Base-by-base conservation (phyloP, 371 early-diverging fungal species). In the Mortierella sp. region DNA sequence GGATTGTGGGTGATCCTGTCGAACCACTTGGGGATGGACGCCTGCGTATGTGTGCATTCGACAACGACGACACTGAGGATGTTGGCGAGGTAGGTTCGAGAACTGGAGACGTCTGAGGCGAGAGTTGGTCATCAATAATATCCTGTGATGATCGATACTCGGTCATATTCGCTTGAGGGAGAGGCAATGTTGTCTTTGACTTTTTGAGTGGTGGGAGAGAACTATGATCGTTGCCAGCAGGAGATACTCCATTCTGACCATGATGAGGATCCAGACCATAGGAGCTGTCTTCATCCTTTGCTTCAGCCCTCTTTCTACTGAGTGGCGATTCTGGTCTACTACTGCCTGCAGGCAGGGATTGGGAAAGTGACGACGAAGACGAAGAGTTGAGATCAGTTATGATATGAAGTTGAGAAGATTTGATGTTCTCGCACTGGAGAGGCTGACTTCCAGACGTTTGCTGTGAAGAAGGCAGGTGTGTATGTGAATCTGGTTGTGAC, bases 71-170 rank as follows among this genome's bases (percentile, higher is more conserved):
- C 9, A 49, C 31, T n/a, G 49, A 35, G n/a, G 66, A 51, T 19
- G 65, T n/a, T 10, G 59, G 35, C 13, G 58, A 43, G n/a, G 54
- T 31, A 22, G 76, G 76, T 12, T 71, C 76, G 4, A 71, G 22
- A 22, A 47, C 42, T 8, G 79, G 79, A 0, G 78, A 78, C 8
- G 78, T 72, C 31, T 68, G 78, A 3, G 78, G 73, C 13, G 72
- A 69, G 32, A 66, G 55, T 1, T 43, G 57, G 31, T 73, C 70
- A 10, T 72, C 70, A 3, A 34, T 47, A 12, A 55, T 29, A 19
- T 75, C 72, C 61, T 68, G 67, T 0, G 79, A 70, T 0, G 74
- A 69, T 23, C 79, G 56, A 35, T 79, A 72, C 47, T 54, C 79
- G 2, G 73, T 73, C 54, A 79, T 55, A n/a, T 40, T 73, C 6